Conservation (phyloP, 2,329 filamentous ascomycete genomes). For the Colletotrichum sp. region DNA sequence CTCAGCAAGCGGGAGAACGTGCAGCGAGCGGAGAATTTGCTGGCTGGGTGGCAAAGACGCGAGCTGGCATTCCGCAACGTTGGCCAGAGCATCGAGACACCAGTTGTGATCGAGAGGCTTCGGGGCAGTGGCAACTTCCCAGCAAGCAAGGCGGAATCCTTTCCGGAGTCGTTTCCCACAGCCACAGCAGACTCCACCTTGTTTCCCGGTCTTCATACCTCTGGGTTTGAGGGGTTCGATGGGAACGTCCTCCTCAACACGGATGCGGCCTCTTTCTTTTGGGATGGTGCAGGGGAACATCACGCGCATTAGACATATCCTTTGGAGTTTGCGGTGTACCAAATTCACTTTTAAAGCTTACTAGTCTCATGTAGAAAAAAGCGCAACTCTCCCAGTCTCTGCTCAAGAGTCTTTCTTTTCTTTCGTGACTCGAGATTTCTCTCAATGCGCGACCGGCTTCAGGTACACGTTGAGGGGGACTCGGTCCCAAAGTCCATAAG, state of each 20-base stretch:
- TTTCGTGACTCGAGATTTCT: neutral
- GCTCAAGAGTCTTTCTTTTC: neutral
- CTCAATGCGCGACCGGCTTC: neutral
- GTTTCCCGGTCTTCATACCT: neutral
- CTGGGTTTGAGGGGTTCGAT: neutral
- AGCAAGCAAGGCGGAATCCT: neutral
- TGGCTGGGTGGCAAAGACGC: conserved; percentile 58
- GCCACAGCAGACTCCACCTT: neutral
- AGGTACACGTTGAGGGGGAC: neutral
- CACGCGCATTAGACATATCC: neutral
- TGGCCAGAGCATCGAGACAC: conserved; percentile 44
- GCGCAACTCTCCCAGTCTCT: no score
- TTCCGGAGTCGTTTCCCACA: neutral
- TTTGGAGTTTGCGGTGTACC: no score
- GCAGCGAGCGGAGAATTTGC: conserved; percentile 49
- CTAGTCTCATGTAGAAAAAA: neutral
- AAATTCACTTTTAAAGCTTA: neutral
- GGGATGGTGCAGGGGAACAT: neutral
- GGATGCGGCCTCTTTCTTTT: neutral
- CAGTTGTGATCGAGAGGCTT: conserved; percentile 51
- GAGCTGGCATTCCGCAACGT: conserved; percentile 43
- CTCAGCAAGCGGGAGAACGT: conserved; percentile 47
- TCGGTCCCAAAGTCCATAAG: neutral
- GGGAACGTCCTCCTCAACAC: neutral
- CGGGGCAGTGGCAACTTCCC: conserved; percentile 33